Evolutionary conservation across 2,329 filamentous ascomycete genomes (phyloP).

Genomic region (Verticillium klebahnii): DNA sequence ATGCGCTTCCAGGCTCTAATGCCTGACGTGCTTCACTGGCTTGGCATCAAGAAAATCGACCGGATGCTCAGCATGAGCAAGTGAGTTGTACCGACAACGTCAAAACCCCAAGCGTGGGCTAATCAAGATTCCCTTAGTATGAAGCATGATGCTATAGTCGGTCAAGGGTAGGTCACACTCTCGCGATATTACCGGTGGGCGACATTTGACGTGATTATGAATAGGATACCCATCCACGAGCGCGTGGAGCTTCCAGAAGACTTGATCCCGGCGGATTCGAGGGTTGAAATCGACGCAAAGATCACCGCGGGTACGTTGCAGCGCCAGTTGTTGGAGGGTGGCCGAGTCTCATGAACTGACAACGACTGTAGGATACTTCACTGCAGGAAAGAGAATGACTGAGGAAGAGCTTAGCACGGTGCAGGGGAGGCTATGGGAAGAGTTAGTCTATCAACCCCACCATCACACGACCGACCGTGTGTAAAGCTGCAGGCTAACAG

Average conservation of each 20-base stretch:
- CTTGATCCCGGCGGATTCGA: slow-evolving; percentile 88
- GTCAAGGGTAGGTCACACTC: slow-evolving; percentile 59
- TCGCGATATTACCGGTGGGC: background rate
- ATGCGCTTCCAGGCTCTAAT: slow-evolving; percentile 99
- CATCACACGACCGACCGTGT: background rate
- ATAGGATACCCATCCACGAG: slow-evolving; percentile 78
- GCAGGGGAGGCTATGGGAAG: slow-evolving; percentile 88
- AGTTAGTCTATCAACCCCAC: slow-evolving; percentile 36
- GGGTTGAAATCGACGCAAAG: slow-evolving; percentile 98
- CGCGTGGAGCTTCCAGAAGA: slow-evolving; percentile 89
- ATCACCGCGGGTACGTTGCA: slow-evolving; percentile 76
- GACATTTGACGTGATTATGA: slow-evolving; percentile 16
- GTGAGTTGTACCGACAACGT: slow-evolving; percentile 39
- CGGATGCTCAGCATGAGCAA: slow-evolving; percentile 99
- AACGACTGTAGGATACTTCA: slow-evolving; percentile 61
- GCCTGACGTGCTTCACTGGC: slow-evolving; percentile 97
- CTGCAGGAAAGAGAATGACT: slow-evolving; percentile 84
- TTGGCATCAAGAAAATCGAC: slow-evolving; percentile 98
- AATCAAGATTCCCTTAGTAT: slow-evolving; percentile 47
- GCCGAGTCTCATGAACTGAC: background rate
- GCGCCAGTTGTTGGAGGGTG: background rate
- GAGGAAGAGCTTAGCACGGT: slow-evolving; percentile 81
- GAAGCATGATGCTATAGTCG: slow-evolving; percentile 87
- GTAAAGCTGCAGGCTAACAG: background rate
- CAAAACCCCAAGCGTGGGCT: background rate